Percentiles rank a stretch among this genome's conserved stretches.
Evolutionary conservation across 257 asterid species (phyloP).

Genomic region (Fraxinus excelsior): DNA sequence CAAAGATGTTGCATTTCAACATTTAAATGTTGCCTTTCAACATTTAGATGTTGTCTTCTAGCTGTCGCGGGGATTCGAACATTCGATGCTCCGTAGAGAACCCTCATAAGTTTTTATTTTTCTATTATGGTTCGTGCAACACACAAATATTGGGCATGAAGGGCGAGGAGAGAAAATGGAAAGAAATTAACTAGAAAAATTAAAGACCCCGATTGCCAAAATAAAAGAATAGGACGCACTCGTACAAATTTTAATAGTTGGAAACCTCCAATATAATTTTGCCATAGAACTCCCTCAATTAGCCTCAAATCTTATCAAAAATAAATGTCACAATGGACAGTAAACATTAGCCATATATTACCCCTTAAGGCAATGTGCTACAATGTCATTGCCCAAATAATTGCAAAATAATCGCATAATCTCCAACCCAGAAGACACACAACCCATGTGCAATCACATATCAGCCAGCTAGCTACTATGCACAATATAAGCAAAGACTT

Average conservation of each 20-base stretch:
- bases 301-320: neutral
- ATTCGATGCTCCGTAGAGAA: too few relatives aligned
- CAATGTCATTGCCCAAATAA: neutral
- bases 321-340: neutral
- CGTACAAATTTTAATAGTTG: neutral
- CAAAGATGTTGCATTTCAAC: too few relatives aligned
- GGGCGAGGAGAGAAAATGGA: neutral
- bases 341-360: neutral
- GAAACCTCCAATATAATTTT: neutral
- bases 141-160: too few relatives aligned
- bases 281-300: neutral
- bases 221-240: neutral
- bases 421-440: slow-evolving; percentile 1
- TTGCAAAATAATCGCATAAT: neutral
- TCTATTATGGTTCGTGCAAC: too few relatives aligned
- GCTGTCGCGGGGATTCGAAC: too few relatives aligned
- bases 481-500: neutral
- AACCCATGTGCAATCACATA: slow-evolving; percentile 12
- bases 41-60: too few relatives aligned
- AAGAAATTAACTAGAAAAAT: neutral
- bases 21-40: too few relatives aligned
- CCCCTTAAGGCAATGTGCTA: neutral
- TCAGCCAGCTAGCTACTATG: slow-evolving; percentile 4
- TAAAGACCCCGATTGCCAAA: neutral
- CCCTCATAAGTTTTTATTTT: neutral